Percentiles rank a stretch among this genome's conserved stretches.
Conservation (phyloP, 768 basidiomycete species). For the Melanogaster broomeanus region DNA sequence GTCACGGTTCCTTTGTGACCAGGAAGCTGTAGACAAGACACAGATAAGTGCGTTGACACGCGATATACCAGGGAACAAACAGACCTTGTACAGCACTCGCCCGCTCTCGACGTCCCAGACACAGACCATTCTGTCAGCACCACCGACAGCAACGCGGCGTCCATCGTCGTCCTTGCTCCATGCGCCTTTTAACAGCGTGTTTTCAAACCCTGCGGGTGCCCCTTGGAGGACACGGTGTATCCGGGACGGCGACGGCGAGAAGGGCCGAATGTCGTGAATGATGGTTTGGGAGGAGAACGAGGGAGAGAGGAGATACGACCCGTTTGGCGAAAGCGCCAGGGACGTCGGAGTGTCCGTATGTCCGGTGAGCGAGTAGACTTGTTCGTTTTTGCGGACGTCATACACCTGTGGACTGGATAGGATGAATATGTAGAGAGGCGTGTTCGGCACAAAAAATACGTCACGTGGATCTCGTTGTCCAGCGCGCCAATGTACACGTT, state of each 20-base stretch:
- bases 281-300: constrained; percentile 88
- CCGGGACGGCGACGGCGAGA: constrained; percentile 81
- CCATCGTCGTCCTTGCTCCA: constrained; percentile 91
- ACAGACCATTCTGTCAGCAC: constrained; percentile 83
- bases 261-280: constrained; percentile 92
- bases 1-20: constrained; percentile 98
- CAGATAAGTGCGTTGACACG: not conserved
- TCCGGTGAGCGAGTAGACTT: constrained; percentile 78
- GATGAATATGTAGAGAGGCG: not conserved
- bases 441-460: constrained; percentile 27
- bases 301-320: constrained; percentile 84
- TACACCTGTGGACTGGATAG: constrained; percentile 57
- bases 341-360: constrained; percentile 95
- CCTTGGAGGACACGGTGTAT: constrained; percentile 80
- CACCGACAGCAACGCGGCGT: constrained; percentile 81
- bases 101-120: constrained; percentile 86
- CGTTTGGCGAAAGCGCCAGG: constrained; percentile 87
- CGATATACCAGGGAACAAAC: constrained; percentile 9
- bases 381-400: constrained; percentile 83
- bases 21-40: constrained; percentile 61
- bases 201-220: constrained; percentile 94
- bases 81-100: constrained; percentile 77
- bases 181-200: constrained; percentile 75
- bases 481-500: constrained; percentile 89
- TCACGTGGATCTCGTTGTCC: constrained; percentile 96